phyloP scores from a whole-genome alignment of 2,329 filamentous ascomycete genomes.

The Epichloe gansuensis region DNA sequence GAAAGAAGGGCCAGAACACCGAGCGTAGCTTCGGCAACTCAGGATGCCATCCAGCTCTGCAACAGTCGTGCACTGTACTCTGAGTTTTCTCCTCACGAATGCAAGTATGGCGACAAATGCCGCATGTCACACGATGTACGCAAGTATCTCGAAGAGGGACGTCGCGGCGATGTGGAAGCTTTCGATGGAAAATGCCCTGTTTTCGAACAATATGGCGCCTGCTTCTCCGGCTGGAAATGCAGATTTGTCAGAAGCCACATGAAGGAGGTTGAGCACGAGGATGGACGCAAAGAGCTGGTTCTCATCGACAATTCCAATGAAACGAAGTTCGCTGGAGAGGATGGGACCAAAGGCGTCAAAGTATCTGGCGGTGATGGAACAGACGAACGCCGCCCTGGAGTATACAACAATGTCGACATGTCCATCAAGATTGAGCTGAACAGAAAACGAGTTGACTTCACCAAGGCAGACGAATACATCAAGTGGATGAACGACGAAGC shows the following conservation, averaged over 20 bases:
- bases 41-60: conserved; percentile 68
- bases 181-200: conserved; percentile 73
- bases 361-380: conserved; percentile 18
- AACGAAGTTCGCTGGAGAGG: conserved; percentile 4
- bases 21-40: conserved; percentile 71
- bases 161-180: conserved; percentile 65
- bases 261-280: conserved; percentile 61
- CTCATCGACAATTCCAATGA: conserved; percentile 37
- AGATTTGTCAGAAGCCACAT: conserved; percentile 83
- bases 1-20: conserved; percentile 61
- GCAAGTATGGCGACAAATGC: conserved; percentile 70
- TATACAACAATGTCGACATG: conserved; percentile 63
- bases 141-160: conserved; percentile 71
- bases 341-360: conserved; percentile 5
- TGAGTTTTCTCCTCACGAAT: conserved; percentile 73
- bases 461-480: conserved; percentile 63
- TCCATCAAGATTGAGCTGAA: conserved; percentile 63
- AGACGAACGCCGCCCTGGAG: conserved; percentile 44
- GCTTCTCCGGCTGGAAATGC: conserved; percentile 85
- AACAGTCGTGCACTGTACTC: conserved; percentile 55
- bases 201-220: conserved; percentile 64
- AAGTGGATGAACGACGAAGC: conserved; percentile 63
- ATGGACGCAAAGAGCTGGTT: conserved; percentile 73
- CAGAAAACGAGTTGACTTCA: conserved; percentile 57
- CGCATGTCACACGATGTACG: conserved; percentile 74